phyloP scores from a whole-genome alignment of 1,284 basidiomycete genomes.

The Ganoderma multipileum region DNA sequence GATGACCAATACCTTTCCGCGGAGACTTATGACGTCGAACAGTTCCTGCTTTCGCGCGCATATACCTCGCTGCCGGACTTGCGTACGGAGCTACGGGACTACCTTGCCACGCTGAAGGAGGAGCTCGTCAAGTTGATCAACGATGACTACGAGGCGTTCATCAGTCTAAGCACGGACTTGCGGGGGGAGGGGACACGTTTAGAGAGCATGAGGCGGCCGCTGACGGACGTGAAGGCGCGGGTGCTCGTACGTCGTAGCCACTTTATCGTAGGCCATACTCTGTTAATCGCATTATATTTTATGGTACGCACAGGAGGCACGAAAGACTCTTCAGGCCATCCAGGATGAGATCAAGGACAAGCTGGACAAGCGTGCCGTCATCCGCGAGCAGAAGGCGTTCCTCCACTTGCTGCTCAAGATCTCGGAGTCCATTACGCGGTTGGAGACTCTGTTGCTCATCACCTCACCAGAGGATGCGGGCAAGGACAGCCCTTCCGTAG shows the following conservation, averaged over 20 bases:
- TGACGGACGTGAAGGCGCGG: slow-evolving; percentile 67
- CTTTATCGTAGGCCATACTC: slow-evolving; percentile 6
- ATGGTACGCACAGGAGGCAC: slow-evolving; percentile 57
- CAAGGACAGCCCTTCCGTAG: slow-evolving; percentile 41
- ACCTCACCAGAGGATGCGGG: slow-evolving; percentile 55
- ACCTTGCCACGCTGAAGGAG: slow-evolving; percentile 84
- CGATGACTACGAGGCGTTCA: slow-evolving; percentile 97
- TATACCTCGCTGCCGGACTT: slow-evolving; percentile 90
- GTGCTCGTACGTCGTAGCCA: slow-evolving; percentile 65
- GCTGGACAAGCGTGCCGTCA: slow-evolving; percentile 71
- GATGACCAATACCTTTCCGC: slow-evolving; percentile 76
- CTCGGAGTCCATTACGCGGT: slow-evolving; percentile 84
- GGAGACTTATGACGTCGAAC: slow-evolving; percentile 81
- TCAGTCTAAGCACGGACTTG: slow-evolving; percentile 91
- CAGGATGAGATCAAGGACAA: slow-evolving; percentile 82
- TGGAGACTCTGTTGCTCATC: slow-evolving; percentile 83
- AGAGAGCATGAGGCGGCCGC: slow-evolving; percentile 68
- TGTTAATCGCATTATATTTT: neutral
- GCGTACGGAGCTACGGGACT: slow-evolving; percentile 86
- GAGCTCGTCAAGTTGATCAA: slow-evolving; percentile 96
- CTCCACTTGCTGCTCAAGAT: slow-evolving; percentile 88
- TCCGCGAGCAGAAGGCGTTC: slow-evolving; percentile 87
- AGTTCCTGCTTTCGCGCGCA: slow-evolving; percentile 87
- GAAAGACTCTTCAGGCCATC: slow-evolving; percentile 64
- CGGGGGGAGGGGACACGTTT: slow-evolving; percentile 83